Conservation (phyloP, 345 rosid genomes). For the Alliaria petiolata region DNA sequence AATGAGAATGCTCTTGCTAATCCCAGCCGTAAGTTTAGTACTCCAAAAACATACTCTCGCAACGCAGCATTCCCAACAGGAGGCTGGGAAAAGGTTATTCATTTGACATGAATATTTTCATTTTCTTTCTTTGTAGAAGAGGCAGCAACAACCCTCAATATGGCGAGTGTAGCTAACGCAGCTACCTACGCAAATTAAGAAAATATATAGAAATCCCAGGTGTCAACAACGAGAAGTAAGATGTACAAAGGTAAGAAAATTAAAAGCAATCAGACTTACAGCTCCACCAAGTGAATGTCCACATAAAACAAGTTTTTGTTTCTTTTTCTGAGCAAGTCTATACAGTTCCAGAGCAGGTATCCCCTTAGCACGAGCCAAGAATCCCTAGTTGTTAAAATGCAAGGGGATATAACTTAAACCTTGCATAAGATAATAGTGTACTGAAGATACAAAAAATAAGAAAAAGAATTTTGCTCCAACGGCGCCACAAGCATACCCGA, state of each 20-base stretch:
- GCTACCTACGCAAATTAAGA: slow-evolving; percentile 56
- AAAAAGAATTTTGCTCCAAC: not conserved
- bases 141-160: slow-evolving; percentile 84
- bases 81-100: slow-evolving; percentile 96
- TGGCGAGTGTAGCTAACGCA: slow-evolving; percentile 94
- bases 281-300: slow-evolving; percentile 99
- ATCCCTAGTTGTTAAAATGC: slow-evolving; percentile 50
- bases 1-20: not conserved
- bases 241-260: not conserved
- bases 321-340: slow-evolving; percentile 94
- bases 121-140: slow-evolving; percentile 66
- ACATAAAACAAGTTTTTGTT: slow-evolving; percentile 86
- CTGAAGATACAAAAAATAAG: not conserved
- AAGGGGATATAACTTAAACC: not conserved
- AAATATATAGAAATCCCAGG: slow-evolving; percentile 1
- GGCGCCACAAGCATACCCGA: slow-evolving; percentile 54
- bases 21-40: slow-evolving; percentile 3
- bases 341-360: slow-evolving; percentile 96
- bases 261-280: slow-evolving; percentile 43
- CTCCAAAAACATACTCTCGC: slow-evolving; percentile 59
- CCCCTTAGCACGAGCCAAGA: slow-evolving; percentile 96
- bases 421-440: not conserved
- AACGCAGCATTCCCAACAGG: slow-evolving; percentile 96
- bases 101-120: slow-evolving; percentile 72
- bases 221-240: not conserved